These are phyloP conservation scores for Hyaloperonospora brassicae DNA, from an alignment of 352 stramenopile species.

Conservation along the genomic window DNA sequence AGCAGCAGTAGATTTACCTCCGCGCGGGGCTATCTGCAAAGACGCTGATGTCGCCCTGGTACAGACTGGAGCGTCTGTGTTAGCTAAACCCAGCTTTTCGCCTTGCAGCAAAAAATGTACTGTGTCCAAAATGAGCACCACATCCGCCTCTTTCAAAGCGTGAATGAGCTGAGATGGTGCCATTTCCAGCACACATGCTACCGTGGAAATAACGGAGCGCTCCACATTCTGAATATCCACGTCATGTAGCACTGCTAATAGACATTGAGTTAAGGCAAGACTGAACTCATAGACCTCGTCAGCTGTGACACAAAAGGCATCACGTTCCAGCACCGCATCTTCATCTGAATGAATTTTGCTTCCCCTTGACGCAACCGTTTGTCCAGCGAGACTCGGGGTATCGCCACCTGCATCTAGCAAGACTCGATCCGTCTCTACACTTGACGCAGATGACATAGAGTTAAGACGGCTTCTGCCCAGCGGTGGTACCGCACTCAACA, in stretches of 20 bases:
- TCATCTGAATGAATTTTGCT: constrained; percentile 10
- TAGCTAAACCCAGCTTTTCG: constrained; percentile 17
- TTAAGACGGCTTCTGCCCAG: constrained; percentile 26
- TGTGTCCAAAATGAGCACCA: constrained; percentile 59
- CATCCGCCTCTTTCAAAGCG: constrained; percentile 37
- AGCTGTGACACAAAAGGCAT: constrained; percentile 22
- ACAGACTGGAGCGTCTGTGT: constrained; percentile 1
- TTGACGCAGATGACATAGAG: constrained; percentile 31
- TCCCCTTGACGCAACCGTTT: constrained; percentile 6
- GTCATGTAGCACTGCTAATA: constrained; percentile 44
- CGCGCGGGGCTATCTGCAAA: not conserved
- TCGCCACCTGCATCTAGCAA: not conserved
- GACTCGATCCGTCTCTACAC: constrained; percentile 21
- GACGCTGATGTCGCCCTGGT: not conserved
- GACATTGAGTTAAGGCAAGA: constrained; percentile 32
- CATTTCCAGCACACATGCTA: constrained; percentile 72
- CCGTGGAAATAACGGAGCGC: constrained; percentile 48
- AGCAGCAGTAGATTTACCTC: constrained; percentile 5
- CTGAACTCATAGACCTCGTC: constrained; percentile 47
- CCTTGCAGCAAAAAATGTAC: constrained; percentile 63
- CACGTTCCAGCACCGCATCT: constrained; percentile 6
- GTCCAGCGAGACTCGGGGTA: not conserved
- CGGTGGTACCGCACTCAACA: constrained; percentile 4
- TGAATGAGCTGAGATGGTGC: constrained; percentile 47
- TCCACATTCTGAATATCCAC: constrained; percentile 68